A percentile compares a stretch with the other conserved stretches of the same genome.
Evolutionary conservation across 805 yeast genomes (phyloP).

Genomic region (Cyberlindnera bimundalis): DNA sequence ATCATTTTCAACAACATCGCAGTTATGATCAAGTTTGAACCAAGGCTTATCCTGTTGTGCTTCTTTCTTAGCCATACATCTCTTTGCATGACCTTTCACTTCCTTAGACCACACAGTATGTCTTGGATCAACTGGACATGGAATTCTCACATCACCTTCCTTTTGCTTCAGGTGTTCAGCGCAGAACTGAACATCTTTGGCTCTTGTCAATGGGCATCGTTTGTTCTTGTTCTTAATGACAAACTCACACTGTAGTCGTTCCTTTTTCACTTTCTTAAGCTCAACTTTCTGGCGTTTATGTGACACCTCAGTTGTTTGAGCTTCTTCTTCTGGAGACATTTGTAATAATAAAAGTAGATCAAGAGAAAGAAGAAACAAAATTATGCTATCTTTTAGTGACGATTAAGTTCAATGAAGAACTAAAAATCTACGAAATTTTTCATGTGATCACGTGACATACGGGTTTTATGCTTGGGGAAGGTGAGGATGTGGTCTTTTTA

Average conservation of each 20-base stretch:
- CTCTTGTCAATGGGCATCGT: constrained; percentile 59
- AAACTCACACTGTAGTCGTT: constrained; percentile 42
- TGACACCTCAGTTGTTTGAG: neutral
- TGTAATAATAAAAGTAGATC: neutral
- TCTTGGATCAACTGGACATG: constrained; percentile 73
- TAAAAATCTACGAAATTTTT: neutral
- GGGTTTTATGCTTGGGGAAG: no score
- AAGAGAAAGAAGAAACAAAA: no score
- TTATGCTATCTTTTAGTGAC: no score
- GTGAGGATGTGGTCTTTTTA: no score
- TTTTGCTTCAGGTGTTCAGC: constrained; percentile 50
- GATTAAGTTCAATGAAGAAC: no score
- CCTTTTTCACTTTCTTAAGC: constrained; percentile 10
- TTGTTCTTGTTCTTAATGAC: constrained; percentile 48
- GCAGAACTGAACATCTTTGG: constrained; percentile 48
- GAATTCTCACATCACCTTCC: constrained; percentile 41
- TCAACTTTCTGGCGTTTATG: constrained; percentile 14
- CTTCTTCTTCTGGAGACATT: constrained; percentile 1
- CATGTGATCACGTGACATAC: constrained; percentile 3
- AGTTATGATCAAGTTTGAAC: constrained; percentile 48
- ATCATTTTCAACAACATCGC: constrained; percentile 2
- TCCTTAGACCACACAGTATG: constrained; percentile 69
- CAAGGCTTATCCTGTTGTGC: constrained; percentile 40
- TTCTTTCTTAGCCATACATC: constrained; percentile 50
- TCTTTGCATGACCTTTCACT: constrained; percentile 51